A percentile compares a stretch with the other conserved stretches of the same genome.
Conservation (phyloP, 192 early-diverging fungal species). For the Funneliformis geosporum region DNA sequence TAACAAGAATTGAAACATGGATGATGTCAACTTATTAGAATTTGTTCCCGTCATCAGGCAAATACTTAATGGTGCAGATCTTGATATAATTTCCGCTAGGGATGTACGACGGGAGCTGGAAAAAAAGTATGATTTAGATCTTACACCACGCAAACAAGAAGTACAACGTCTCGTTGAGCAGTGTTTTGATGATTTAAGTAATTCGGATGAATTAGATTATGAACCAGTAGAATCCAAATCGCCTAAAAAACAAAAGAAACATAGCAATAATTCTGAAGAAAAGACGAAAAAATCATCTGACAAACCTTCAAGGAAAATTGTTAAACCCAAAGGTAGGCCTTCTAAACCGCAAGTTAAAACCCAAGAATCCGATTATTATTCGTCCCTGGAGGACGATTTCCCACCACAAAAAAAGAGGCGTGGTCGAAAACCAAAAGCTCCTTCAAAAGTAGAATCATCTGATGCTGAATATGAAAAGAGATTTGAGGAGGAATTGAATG, state of each 20-base stretch:
- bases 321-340: slow-evolving; percentile 4
- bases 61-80: slow-evolving; percentile 4
- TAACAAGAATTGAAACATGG: background rate
- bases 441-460: background rate
- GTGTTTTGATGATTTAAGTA: slow-evolving; percentile 26
- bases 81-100: background rate
- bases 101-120: slow-evolving; percentile 11
- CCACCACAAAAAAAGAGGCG: slow-evolving; percentile 19
- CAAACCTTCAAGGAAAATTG: slow-evolving; percentile 2
- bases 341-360: background rate
- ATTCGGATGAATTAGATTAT: background rate
- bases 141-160: slow-evolving; percentile 3
- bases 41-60: slow-evolving; percentile 5
- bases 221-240: background rate
- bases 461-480: slow-evolving; percentile 5
- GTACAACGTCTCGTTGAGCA: slow-evolving; percentile 17
- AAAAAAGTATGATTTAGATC: slow-evolving; percentile 13
- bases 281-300: background rate
- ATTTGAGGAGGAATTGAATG: slow-evolving; percentile 24
- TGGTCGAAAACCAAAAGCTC: slow-evolving; percentile 24
- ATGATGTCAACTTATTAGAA: background rate
- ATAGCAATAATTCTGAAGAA: background rate
- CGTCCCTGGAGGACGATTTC: slow-evolving; percentile 22
- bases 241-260: slow-evolving; percentile 9
- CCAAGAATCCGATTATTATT: background rate